Evolutionary conservation across 768 basidiomycete genomes (phyloP), one percentile per base, ranked within the genome.

Genomic region (Agaricus subrufescens): DNA sequence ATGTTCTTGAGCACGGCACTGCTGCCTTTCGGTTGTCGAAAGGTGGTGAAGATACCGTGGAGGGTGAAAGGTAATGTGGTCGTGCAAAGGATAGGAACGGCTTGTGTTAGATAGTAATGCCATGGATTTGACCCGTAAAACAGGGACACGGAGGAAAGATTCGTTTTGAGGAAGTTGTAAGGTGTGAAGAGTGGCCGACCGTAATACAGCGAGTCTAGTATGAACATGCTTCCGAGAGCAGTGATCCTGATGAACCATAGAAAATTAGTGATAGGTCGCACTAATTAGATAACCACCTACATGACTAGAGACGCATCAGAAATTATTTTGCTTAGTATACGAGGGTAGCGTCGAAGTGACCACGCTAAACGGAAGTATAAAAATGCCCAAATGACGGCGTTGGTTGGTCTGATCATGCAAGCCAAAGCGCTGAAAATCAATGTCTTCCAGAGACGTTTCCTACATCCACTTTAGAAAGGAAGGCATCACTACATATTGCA

Each of bases 41-140:
- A 61, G 37, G 72, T 30, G 14, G 68, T 69, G 73, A 76, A 84
- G 6, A 78, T 63, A 1, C 89, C 87, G 58, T 86, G 81, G 1
- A 88, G 60, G 26, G 80, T 77, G 60, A 91, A 94, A 1, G 94
- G 94, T 1, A 93, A 67, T 1, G 83, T 64, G 0, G 88, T 85
- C 2, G 83, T 83, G 61, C 86, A 86, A 15, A 98, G 74, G 52
- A 98, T 81, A 0, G 95, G 96, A 1, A 98, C 63, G 0, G 80
- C 94, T 70, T 98, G 95, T 0, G 81, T 79, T 40, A 97, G 58
- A 65, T 99, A 98, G 67, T 91, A 98, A 65, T 97, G 91, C 85
- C 86, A 91, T 4, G 89, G 72, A 62, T 82, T 92, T 2, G 79
- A 72, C 19, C 97, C 97, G 66, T 98, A 99, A 71, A 97, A 97